Evolutionary conservation across 768 basidiomycete species (phyloP), one percentile per base, ranked within the genome.

Genomic region (Mycena albidolilacea): DNA sequence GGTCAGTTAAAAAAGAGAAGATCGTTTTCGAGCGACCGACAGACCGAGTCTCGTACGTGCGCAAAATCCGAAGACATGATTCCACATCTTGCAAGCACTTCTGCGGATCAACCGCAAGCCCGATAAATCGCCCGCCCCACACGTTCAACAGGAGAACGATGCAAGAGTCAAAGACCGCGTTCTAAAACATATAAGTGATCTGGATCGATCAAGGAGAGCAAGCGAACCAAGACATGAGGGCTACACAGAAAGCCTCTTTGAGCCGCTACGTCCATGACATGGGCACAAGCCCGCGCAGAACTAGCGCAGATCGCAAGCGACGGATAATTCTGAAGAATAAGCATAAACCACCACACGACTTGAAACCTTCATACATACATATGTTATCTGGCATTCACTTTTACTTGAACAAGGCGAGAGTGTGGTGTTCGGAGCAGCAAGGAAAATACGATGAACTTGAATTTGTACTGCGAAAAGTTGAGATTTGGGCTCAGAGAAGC

Each of bases 301-400:
- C 92, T 94, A 35, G 90, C 89, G 79, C 93, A 93, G 62, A 94
- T 93, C 0, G 92, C 91, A 12, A 94, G 84, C 0, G 92, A 60
- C 86, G 89, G 87, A 37, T 89, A 82, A 7, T 79, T 72, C 63
- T 81, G 52, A 7, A 66, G 5, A 78, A 76, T 64, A 0, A 23
- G 64, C 54, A 59, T 48, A 61, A 23, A 41, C 23, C 50, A 11
- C 38, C 3, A 35, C 7, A 48, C 43, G 15, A 30, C 30, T 39
- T 15, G 70, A 30, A 58, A 37, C 35, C 30, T 54, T 9, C 72
- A n/a, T 54, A 67, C 60, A 60, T 52, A 46, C 30, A 30, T 30
- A 30, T 30, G 30, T 30, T 30, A 30, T 30, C 30, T 30, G 30
- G 30, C 30, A 30, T 30, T 30, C 30, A 30, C 3, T 30, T 30